Percentiles rank a stretch among this genome's conserved stretches.
phyloP scores from a whole-genome alignment of 1,139 yeast genomes.

The Kurtzmaniella natalensis region DNA sequence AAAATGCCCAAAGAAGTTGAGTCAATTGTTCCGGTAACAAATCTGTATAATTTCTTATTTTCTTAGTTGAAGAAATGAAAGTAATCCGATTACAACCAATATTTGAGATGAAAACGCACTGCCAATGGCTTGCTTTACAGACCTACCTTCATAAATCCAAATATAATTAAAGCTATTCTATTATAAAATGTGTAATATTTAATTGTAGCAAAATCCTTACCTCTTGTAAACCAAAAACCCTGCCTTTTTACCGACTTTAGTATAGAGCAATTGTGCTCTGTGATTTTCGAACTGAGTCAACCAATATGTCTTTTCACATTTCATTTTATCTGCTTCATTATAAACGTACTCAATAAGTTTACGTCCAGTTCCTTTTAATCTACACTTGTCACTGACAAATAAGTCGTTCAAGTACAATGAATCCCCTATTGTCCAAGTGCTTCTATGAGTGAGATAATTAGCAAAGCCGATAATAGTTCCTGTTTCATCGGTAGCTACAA shows the following conservation, averaged over 20 bases:
- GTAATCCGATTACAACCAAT: too few species aligned
- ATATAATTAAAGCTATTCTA: too few species aligned
- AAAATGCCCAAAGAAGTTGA: not conserved
- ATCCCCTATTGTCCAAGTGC: conserved; percentile 45
- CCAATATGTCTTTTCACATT: conserved; percentile 49
- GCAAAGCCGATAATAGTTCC: conserved; percentile 33
- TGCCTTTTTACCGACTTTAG: conserved; percentile 45
- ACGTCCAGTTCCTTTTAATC: conserved; percentile 48
- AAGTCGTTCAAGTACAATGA: conserved; percentile 48
- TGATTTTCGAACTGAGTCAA: conserved; percentile 52
- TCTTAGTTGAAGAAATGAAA: too few species aligned
- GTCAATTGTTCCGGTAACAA: too few species aligned
- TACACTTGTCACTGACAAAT: conserved; percentile 29
- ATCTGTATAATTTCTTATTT: too few species aligned
- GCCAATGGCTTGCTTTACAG: too few species aligned
- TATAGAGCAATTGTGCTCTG: conserved; percentile 54
- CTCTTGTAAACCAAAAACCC: conserved; percentile 39
- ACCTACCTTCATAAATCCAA: too few species aligned
- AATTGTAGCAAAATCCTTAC: too few species aligned
- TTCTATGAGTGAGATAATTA: conserved; percentile 43
- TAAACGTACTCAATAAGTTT: conserved; percentile 47
- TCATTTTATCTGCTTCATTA: conserved; percentile 40
- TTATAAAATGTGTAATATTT: too few species aligned
- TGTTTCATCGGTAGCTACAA: conserved; percentile 30
- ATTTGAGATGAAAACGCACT: too few species aligned